Evolutionary conservation across 2,329 filamentous ascomycete genomes (phyloP), one percentile per base, ranked within the genome.

Genomic region (Xylaria sp.): DNA sequence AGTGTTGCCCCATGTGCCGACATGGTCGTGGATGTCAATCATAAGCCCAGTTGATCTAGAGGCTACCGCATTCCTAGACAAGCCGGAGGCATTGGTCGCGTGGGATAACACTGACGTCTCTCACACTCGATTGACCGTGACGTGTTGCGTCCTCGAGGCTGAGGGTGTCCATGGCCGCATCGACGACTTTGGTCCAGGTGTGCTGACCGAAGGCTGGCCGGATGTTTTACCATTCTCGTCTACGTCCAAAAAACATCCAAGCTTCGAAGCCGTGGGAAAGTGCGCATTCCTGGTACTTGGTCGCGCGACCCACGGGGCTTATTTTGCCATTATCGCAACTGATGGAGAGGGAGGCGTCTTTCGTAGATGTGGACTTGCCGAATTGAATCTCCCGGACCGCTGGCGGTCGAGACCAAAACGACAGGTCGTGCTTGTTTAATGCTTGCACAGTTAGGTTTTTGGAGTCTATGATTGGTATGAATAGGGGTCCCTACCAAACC

Each of bases 1-100:
- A 10, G 18, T 51, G 23, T 6, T 52, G 18, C 43, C 46, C 18
- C 2, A 52, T 54, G 20, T 62, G 7, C 59, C 59, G 12, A 62
- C 59, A n/a, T 62, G 59, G 59, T 62, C 59, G 18, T 62, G 59
- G 59, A 62, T 62, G 59, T 62, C 59, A 31, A 31, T 62, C 48
- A 62, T 31, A 7, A 48, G 48, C 59, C 46, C 59, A 51, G 59
- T 62, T 52, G 59, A 62, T 52, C 59, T 62, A n/a, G 59, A 62
- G 25, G n/a, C 31, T 28, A 39, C 23, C 18, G 59, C 54, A n/a
- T 62, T 54, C 31, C 52, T 62, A 28, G 59, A 62, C 13, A 51
- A 54, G 28, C 10, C 59, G 48, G 59, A 52, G 43, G 31, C 59
- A 43, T 52, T 25, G 5, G 48, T 62, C n/a, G 33, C 54, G 15